A percentile compares a stretch with the other conserved stretches of the same genome.
These are phyloP conservation scores for Saturnispora mendoncae DNA, from an alignment of 805 yeast genomes.

Conservation along the genomic window DNA sequence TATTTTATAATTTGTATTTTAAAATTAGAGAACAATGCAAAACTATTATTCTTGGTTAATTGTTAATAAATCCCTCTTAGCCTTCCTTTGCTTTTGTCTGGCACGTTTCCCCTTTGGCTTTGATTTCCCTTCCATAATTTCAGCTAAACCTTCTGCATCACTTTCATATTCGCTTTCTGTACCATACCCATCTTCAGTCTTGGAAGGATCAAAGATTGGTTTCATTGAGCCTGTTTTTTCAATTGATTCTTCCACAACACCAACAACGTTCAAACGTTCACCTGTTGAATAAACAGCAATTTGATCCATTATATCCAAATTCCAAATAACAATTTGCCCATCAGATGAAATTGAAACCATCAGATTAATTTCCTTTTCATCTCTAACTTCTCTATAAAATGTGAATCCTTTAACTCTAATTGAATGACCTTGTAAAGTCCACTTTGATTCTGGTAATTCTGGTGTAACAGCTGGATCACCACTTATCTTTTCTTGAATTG, in stretches of 20 bases:
- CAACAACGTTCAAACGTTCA: slow-evolving; percentile 83
- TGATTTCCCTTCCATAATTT: slow-evolving; percentile 44
- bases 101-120: slow-evolving; percentile 23
- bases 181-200: slow-evolving; percentile 31
- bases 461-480: slow-evolving; percentile 26
- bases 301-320: slow-evolving; percentile 58
- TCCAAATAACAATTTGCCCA: slow-evolving; percentile 91
- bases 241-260: slow-evolving; percentile 63
- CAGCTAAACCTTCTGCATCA: slow-evolving; percentile 58
- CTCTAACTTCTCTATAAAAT: slow-evolving; percentile 31
- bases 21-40: too few relatives aligned
- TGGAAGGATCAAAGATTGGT: slow-evolving; percentile 31
- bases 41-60: slow-evolving; percentile 44
- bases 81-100: slow-evolving; percentile 34
- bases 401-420: slow-evolving; percentile 76
- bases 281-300: slow-evolving; percentile 86
- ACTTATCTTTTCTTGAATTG: slow-evolving; percentile 13
- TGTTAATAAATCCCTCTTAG: slow-evolving; percentile 35
- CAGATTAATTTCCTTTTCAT: slow-evolving; percentile 32
- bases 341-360: slow-evolving; percentile 84
- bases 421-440: slow-evolving; percentile 69
- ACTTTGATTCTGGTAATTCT: slow-evolving; percentile 35
- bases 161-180: slow-evolving; percentile 71
- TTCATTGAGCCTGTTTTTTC: slow-evolving; percentile 69
- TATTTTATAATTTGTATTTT: background rate